Evolutionary conservation across 805 yeast species (phyloP), one percentile per base, ranked within the genome.

Genomic region (Dipodascopsis tothii): DNA sequence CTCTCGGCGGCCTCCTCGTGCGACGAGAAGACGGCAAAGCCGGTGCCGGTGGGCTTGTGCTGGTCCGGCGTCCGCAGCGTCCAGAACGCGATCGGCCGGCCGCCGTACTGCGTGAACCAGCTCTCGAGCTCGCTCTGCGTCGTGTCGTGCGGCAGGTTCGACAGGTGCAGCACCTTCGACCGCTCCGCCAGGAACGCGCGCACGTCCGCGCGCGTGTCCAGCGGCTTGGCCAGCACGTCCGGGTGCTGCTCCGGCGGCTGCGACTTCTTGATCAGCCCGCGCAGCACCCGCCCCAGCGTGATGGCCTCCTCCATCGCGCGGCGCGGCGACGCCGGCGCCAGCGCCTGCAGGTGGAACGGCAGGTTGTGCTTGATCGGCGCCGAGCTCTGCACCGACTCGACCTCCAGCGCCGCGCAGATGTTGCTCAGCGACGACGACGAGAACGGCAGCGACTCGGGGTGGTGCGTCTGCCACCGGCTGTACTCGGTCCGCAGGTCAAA

Each of bases 11-110:
- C 95, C 55, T 84, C 94, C 56, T 84, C 94, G 62, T 87, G 95
- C 2, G 81, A 73, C 2, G 81, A 71, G 61, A 87, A 87, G 6
- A 86, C 81, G 1, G 84, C 94, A 69, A 86, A 88, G 1, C 96
- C 96, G 3, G 84, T 71, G 16, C 76, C 66, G 7, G 72, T 64
- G 43, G 81, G 68, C 53, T 69, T 72, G 43, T 68, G 68, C 44
- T 68, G 71, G 39, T 72, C 80, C 21, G 78, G 73, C n/a, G 76
- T 72, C 57, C 79, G 80, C 40, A 87, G 69, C 0, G 92, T 79
- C 95, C 96, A 86, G 60, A 86, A 84, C 9, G 94, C 92, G 40
- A 84, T 73, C 1, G 95, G 94, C 40, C 88, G 72, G 1, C 85
- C 82, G 2, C 94, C 94, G 60, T 75, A 81, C 59, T 84, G 92